A percentile compares a stretch with the other conserved stretches of the same genome.
Conservation (phyloP, 495 filamentous ascomycete genomes). For the Hyaloscypha finlandica region DNA sequence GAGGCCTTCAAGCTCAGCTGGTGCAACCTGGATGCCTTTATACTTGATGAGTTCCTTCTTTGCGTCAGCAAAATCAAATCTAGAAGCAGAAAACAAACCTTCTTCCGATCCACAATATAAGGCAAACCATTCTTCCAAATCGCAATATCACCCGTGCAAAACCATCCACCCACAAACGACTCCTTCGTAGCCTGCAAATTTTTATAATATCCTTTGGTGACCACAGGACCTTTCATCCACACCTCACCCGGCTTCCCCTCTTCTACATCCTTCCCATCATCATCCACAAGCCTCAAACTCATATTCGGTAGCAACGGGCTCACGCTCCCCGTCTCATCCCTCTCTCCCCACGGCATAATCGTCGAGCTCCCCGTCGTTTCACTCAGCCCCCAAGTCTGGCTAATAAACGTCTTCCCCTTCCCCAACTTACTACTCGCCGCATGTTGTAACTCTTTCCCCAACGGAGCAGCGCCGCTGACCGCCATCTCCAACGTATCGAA, state of each 20-base stretch:
- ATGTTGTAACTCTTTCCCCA: conserved; percentile 68
- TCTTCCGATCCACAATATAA: conserved; percentile 56
- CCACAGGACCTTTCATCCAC: conserved; percentile 63
- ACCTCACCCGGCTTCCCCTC: conserved; percentile 61
- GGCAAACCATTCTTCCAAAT: conserved; percentile 29
- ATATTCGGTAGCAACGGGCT: conserved; percentile 39
- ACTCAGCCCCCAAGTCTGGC: conserved; percentile 28
- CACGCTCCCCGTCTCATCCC: conserved; percentile 45
- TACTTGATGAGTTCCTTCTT: conserved; percentile 75
- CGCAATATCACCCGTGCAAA: conserved; percentile 68
- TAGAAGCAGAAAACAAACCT: neutral
- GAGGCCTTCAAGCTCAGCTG: conserved; percentile 81
- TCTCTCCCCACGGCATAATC: conserved; percentile 36
- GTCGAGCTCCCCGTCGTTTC: conserved; percentile 40
- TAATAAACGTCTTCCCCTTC: conserved; percentile 26
- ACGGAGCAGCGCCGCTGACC: conserved; percentile 87
- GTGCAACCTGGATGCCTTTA: conserved; percentile 84
- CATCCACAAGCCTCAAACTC: conserved; percentile 24
- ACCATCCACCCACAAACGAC: conserved; percentile 62
- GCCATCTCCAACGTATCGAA: conserved; percentile 75
- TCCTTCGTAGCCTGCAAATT: conserved; percentile 53
- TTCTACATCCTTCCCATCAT: conserved; percentile 43
- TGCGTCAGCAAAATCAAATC: conserved; percentile 45
- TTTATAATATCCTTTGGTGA: conserved; percentile 70
- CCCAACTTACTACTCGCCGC: conserved; percentile 22